Conservation (phyloP, 495 filamentous ascomycete species). For the Neohortaea acidophila region DNA sequence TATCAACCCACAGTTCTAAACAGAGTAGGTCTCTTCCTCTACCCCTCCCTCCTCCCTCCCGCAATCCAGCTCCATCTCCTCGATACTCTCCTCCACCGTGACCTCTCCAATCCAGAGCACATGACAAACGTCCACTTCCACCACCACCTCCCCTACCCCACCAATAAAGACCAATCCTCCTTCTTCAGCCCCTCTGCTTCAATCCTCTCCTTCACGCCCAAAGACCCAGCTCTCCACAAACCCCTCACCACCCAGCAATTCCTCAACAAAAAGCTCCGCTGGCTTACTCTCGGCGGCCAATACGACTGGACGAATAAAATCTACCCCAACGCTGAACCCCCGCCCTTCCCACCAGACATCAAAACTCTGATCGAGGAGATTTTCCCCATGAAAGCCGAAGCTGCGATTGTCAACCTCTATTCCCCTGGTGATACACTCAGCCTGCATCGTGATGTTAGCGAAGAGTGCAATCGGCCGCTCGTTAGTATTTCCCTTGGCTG, state of each 20-base stretch:
- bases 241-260: constrained; percentile 48
- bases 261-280: constrained; percentile 65
- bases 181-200: constrained; percentile 35
- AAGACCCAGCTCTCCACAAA: constrained; percentile 51
- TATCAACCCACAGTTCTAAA: not conserved
- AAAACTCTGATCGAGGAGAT: constrained; percentile 43
- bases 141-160: constrained; percentile 58
- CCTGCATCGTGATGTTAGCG: constrained; percentile 80
- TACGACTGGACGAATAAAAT: constrained; percentile 83
- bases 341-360: constrained; percentile 60
- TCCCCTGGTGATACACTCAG: constrained; percentile 74
- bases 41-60: constrained; percentile 56
- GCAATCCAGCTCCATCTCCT: constrained; percentile 53
- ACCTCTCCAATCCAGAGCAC: constrained; percentile 58
- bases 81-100: constrained; percentile 55
- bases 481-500: constrained; percentile 81
- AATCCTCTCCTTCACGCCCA: constrained; percentile 34
- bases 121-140: constrained; percentile 79
- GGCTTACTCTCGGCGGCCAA: constrained; percentile 85
- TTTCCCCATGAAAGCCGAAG: constrained; percentile 60
- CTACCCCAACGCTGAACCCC: constrained; percentile 54
- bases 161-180: constrained; percentile 15
- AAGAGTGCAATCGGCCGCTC: constrained; percentile 55
- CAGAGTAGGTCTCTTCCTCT: constrained; percentile 51
- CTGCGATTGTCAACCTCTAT: constrained; percentile 86